Percentiles rank a stretch among this genome's conserved stretches.
phyloP scores from a whole-genome alignment of 768 basidiomycete genomes.

The Mycena filopes region DNA sequence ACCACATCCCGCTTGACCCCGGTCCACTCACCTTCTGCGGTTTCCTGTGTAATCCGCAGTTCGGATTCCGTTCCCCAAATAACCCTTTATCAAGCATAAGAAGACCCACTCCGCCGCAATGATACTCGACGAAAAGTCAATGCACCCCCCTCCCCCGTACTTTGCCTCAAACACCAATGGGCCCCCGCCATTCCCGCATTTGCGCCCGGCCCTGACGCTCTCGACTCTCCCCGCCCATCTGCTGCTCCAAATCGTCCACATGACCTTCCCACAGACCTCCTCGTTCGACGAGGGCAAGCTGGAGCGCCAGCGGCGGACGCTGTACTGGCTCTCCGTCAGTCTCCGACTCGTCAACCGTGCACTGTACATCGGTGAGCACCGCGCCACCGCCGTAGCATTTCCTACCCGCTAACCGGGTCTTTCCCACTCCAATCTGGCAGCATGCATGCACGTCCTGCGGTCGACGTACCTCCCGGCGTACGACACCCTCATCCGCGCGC shows the following conservation, averaged over 20 bases:
- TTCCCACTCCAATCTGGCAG: constrained; percentile 46
- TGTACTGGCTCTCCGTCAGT: constrained; percentile 75
- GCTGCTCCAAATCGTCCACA: constrained; percentile 75
- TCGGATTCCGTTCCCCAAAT: constrained; percentile 20
- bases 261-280: constrained; percentile 63
- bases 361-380: constrained; percentile 70
- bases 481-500: constrained; percentile 65
- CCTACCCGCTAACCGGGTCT: constrained; percentile 1
- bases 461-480: constrained; percentile 80
- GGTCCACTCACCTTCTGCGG: constrained; percentile 9
- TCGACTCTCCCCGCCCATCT: constrained; percentile 66
- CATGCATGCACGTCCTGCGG: constrained; percentile 85
- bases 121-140: constrained; percentile 34
- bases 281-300: constrained; percentile 51
- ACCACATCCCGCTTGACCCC: not conserved
- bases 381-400: not conserved
- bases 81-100: constrained; percentile 25
- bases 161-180: constrained; percentile 24
- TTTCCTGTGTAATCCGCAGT: constrained; percentile 22
- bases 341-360: constrained; percentile 74
- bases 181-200: constrained; percentile 39
- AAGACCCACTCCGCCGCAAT: constrained; percentile 19
- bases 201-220: constrained; percentile 33
- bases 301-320: constrained; percentile 69
- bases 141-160: constrained; percentile 32